Percentiles rank a stretch among this genome's conserved stretches.
phyloP scores from a whole-genome alignment of 2,329 filamentous ascomycete genomes.

The Shiraia sp. region DNA sequence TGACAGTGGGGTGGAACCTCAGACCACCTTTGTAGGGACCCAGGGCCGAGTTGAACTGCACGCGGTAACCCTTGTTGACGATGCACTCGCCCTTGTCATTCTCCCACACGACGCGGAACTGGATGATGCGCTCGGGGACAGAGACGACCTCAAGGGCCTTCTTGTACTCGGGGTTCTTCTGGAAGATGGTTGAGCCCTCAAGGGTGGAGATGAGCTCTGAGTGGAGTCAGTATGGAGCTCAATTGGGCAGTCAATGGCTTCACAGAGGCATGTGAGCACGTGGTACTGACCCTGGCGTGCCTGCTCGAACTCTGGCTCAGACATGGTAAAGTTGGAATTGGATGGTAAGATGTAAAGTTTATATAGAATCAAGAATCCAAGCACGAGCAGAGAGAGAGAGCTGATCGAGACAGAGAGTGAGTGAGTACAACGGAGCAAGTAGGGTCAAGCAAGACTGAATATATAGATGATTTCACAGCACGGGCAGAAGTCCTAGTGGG shows the following conservation, averaged over 20 bases:
- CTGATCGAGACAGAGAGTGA: conserved; percentile 7
- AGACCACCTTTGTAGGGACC: conserved; percentile 98
- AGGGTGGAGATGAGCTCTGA: conserved; percentile 92
- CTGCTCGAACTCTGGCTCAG: conserved; percentile 98
- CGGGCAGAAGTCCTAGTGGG: conserved; percentile 22
- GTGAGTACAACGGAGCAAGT: conserved; percentile 6
- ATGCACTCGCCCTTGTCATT: conserved; percentile 87
- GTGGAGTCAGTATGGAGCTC: conserved; percentile 12
- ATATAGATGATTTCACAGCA: conserved; percentile 26
- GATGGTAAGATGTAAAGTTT: too few species aligned
- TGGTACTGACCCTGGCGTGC: conserved; percentile 82
- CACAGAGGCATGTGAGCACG: not conserved
- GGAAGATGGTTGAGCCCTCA: conserved; percentile 89
- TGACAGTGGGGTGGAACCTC: conserved; percentile 89
- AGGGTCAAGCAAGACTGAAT: conserved; percentile 24
- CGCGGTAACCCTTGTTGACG: conserved; percentile 93
- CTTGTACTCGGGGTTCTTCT: conserved; percentile 92
- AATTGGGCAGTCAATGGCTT: not conserved
- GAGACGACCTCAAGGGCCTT: conserved; percentile 85
- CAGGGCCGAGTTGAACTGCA: conserved; percentile 97
- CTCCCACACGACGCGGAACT: conserved; percentile 98
- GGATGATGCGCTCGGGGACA: conserved; percentile 91
- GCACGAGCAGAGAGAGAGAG: not conserved
- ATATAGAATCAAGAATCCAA: too few species aligned
- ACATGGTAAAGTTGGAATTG: too few species aligned